Evolutionary conservation across 371 early-diverging fungal species (phyloP).

Genomic region (Sanchytrium tribonematis): DNA sequence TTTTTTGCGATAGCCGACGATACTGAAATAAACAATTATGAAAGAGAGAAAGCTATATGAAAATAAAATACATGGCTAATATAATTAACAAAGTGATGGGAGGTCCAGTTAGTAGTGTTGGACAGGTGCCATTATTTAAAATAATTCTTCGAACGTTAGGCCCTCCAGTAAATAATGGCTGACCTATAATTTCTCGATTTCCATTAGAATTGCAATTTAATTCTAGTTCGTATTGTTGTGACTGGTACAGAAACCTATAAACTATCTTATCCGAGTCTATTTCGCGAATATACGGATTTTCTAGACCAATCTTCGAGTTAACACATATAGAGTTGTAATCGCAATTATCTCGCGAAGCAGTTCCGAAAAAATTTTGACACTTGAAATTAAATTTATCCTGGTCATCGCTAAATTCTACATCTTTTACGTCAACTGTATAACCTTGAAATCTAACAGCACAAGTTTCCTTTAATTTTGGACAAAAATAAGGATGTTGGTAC

Average conservation of each 20-base stretch:
- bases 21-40: neutral
- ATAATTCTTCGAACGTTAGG: neutral
- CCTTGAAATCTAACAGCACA: neutral
- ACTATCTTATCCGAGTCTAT: neutral
- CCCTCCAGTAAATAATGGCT: neutral
- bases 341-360: neutral
- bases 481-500: neutral
- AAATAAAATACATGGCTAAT: neutral
- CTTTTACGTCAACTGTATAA: neutral
- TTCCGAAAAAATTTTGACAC: neutral
- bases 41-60: neutral
- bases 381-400: neutral
- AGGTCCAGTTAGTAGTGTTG: neutral
- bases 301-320: neutral
- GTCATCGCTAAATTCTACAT: neutral
- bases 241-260: neutral
- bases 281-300: neutral
- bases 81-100: neutral
- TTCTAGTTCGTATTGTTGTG: neutral
- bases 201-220: neutral
- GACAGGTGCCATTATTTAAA: neutral
- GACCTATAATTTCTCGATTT: neutral
- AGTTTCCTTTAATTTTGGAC: neutral
- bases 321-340: neutral
- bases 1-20: neutral